A percentile compares a stretch with the other conserved stretches of the same genome.
Evolutionary conservation across 352 stramenopile genomes (phyloP).

Genomic region (Globisporangium cystogenes): DNA sequence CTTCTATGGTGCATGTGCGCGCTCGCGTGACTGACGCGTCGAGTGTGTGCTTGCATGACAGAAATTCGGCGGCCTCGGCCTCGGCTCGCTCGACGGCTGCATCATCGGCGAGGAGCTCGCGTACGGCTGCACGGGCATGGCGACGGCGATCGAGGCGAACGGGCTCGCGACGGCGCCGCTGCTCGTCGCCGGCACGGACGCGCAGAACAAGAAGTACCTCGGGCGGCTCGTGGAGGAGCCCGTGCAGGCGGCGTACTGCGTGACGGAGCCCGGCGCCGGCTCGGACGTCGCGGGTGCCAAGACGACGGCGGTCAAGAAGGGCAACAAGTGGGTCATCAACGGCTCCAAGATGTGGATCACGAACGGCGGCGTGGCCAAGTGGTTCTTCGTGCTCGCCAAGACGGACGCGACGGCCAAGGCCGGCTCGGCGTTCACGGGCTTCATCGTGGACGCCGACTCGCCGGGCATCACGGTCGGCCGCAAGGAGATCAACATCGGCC

Average conservation of each 20-base stretch:
- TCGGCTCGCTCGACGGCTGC: conserved; percentile 75
- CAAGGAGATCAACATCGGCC: conserved; percentile 91
- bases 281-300: conserved; percentile 87
- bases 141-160: conserved; percentile 90
- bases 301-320: conserved; percentile 90
- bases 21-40: neutral
- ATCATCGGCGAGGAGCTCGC: conserved; percentile 90
- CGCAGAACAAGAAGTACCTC: conserved; percentile 86
- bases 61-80: conserved; percentile 76
- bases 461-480: conserved; percentile 82
- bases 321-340: conserved; percentile 92
- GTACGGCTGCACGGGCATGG: conserved; percentile 89
- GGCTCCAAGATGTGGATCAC: conserved; percentile 94
- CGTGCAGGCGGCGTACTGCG: conserved; percentile 83
- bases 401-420: conserved; percentile 70
- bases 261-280: conserved; percentile 88
- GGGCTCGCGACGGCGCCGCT: conserved; percentile 74
- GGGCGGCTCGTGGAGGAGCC: conserved; percentile 77
- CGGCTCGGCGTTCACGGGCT: conserved; percentile 84
- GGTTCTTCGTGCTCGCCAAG: conserved; percentile 90
- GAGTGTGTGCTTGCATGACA: neutral
- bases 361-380: conserved; percentile 89
- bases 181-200: conserved; percentile 76
- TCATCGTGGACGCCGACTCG: conserved; percentile 86
- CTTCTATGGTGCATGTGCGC: neutral